These are phyloP conservation scores for Aristolochia californica DNA, from an alignment of 164 flowering plant species.

Conservation along the genomic window DNA sequence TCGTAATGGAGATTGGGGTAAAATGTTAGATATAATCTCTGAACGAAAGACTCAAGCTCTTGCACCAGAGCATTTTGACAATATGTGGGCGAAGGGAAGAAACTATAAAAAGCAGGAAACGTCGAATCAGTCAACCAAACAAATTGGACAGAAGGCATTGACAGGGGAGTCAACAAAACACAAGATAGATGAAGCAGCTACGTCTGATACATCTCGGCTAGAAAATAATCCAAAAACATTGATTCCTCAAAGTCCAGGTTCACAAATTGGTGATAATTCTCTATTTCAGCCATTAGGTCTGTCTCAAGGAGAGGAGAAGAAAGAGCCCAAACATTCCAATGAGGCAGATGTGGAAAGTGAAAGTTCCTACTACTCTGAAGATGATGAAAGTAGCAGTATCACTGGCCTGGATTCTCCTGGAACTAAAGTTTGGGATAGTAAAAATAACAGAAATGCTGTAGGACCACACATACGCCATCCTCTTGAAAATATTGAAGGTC, in stretches of 20 bases:
- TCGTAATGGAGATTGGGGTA: slow-evolving; percentile 91
- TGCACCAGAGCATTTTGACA: slow-evolving; percentile 94
- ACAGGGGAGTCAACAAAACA: slow-evolving; percentile 13
- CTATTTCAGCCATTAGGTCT: slow-evolving; percentile 10
- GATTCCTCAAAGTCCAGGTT: slow-evolving; percentile 7
- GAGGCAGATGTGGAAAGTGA: slow-evolving; percentile 49
- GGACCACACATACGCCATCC: slow-evolving; percentile 78
- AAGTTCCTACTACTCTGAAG: slow-evolving; percentile 52
- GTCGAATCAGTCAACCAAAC: slow-evolving; percentile 23
- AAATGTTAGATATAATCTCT: slow-evolving; percentile 60
- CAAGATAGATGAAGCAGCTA: slow-evolving; percentile 15
- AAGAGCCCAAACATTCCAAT: slow-evolving; percentile 21
- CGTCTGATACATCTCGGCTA: slow-evolving; percentile 1
- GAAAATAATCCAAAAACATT: slow-evolving; percentile 13
- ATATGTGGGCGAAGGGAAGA: slow-evolving; percentile 95
- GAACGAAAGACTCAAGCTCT: slow-evolving; percentile 75
- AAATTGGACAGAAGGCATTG: slow-evolving; percentile 20
- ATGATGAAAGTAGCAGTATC: slow-evolving; percentile 54
- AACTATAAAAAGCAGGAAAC: slow-evolving; percentile 57
- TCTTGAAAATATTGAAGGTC: slow-evolving; percentile 62
- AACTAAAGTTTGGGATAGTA: slow-evolving; percentile 94
- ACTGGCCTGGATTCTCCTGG: slow-evolving; percentile 91
- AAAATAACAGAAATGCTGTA: slow-evolving; percentile 45
- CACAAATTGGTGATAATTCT: slow-evolving; percentile 9
- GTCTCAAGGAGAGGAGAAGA: slow-evolving; percentile 32